Percentiles rank a stretch among this genome's conserved stretches.
These are phyloP conservation scores for Candida dendrica DNA, from an alignment of 805 yeast species.

Conservation along the genomic window DNA sequence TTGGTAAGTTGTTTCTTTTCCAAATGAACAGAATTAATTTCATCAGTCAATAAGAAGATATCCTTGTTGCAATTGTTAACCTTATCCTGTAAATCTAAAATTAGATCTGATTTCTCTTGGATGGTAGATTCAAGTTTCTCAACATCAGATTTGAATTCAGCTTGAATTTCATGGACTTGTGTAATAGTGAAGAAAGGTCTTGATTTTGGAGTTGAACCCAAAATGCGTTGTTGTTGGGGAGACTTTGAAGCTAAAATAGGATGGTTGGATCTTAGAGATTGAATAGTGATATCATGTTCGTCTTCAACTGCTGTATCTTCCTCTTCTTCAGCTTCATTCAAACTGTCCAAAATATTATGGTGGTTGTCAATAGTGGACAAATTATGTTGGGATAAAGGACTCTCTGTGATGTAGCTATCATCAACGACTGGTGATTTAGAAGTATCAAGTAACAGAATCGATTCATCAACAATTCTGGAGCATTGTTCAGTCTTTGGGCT, in stretches of 20 bases:
- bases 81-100: slow-evolving; percentile 11
- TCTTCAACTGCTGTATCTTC: background rate
- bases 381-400: slow-evolving; percentile 12
- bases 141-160: slow-evolving; percentile 16
- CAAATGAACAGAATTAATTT: slow-evolving; percentile 9
- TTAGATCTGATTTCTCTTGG: slow-evolving; percentile 9
- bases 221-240: slow-evolving; percentile 4
- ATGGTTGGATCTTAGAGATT: background rate
- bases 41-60: slow-evolving; percentile 14
- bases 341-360: slow-evolving; percentile 5
- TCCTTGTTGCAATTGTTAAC: slow-evolving; percentile 9
- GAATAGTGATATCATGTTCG: background rate
- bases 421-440: slow-evolving; percentile 15
- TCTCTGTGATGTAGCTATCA: slow-evolving; percentile 10
- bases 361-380: slow-evolving; percentile 1
- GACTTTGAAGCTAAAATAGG: background rate
- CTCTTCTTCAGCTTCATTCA: slow-evolving; percentile 3
- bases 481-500: slow-evolving; percentile 24
- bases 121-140: slow-evolving; percentile 14
- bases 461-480: slow-evolving; percentile 14
- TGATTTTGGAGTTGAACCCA: slow-evolving; percentile 12
- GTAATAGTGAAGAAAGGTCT: slow-evolving; percentile 21
- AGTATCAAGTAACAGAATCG: slow-evolving; percentile 10
- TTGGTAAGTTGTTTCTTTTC: slow-evolving; percentile 12
- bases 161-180: slow-evolving; percentile 21